Evolutionary conservation across 2,329 filamentous ascomycete genomes (phyloP).

Genomic region (Penicillium fuscoglaucum): DNA sequence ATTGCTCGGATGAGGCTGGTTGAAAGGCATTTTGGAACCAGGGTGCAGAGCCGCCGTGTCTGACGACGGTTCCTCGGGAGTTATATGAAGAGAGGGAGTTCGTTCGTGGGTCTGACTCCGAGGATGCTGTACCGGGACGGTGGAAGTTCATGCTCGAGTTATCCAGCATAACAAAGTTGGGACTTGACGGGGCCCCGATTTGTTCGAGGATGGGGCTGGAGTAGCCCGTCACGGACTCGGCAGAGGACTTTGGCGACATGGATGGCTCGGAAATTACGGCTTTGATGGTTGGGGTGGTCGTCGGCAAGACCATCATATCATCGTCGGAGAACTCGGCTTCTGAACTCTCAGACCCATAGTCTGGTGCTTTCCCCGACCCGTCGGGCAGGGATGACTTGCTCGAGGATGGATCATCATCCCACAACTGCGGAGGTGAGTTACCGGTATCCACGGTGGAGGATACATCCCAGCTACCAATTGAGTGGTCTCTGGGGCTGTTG

Average conservation of each 20-base stretch:
- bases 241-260: constrained; percentile 26
- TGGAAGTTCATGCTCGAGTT: constrained; percentile 41
- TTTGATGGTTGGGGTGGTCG: constrained; percentile 41
- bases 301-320: constrained; percentile 35
- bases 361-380: constrained; percentile 23
- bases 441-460: constrained; percentile 40
- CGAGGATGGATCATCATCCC: constrained; percentile 41
- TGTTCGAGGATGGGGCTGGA: constrained; percentile 46
- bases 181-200: constrained; percentile 41
- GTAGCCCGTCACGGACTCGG: constrained; percentile 28
- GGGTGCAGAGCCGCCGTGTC: constrained; percentile 36
- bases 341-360: constrained; percentile 24
- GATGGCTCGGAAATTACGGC: constrained; percentile 36
- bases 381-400: constrained; percentile 40
- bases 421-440: constrained; percentile 40
- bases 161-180: constrained; percentile 34
- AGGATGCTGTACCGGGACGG: constrained; percentile 32
- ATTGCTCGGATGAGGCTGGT: constrained; percentile 35
- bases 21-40: constrained; percentile 39
- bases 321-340: constrained; percentile 35
- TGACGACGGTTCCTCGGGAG: constrained; percentile 44
- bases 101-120: constrained; percentile 35
- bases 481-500: constrained; percentile 31
- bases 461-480: constrained; percentile 36
- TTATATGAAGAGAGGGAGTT: constrained; percentile 45